phyloP scores from a whole-genome alignment of 2,329 filamentous ascomycete species.

The Allantophomopsis lycopodina region DNA sequence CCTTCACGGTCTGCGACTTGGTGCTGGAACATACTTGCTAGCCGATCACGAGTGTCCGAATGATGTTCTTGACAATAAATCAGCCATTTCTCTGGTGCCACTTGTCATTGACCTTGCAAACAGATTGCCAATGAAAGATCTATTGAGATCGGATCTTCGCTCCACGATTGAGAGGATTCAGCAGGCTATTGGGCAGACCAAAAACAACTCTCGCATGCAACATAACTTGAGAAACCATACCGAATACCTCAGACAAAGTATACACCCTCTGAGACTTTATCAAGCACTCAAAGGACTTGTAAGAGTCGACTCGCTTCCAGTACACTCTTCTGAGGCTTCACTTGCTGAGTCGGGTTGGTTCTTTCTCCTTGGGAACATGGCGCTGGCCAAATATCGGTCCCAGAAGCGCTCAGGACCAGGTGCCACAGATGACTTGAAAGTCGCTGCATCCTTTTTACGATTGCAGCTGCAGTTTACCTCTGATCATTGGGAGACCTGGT shows the following conservation, averaged over 20 bases:
- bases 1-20: constrained; percentile 67
- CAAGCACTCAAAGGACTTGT: constrained; percentile 69
- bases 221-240: constrained; percentile 78
- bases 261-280: constrained; percentile 71
- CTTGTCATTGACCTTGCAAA: constrained; percentile 71
- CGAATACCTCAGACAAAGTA: constrained; percentile 67
- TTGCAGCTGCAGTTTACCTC: constrained; percentile 20
- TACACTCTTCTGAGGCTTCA: constrained; percentile 54
- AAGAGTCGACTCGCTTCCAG: constrained; percentile 56
- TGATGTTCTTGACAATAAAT: constrained; percentile 67
- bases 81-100: constrained; percentile 70
- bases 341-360: constrained; percentile 82
- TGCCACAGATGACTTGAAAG: constrained; percentile 21
- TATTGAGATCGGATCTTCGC: constrained; percentile 84
- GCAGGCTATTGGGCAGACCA: constrained; percentile 67
- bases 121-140: constrained; percentile 77
- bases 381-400: constrained; percentile 62
- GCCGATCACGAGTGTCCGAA: constrained; percentile 68
- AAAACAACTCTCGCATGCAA: constrained; percentile 66
- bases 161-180: constrained; percentile 88
- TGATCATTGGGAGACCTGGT: constrained; percentile 27
- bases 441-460: constrained; percentile 21
- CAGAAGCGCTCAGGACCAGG: constrained; percentile 20
- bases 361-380: constrained; percentile 78
- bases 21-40: constrained; percentile 49